A percentile compares a stretch with the other conserved stretches of the same genome.
Conservation (phyloP, 1,139 yeast species). For the Suhomyces bokatorum region DNA sequence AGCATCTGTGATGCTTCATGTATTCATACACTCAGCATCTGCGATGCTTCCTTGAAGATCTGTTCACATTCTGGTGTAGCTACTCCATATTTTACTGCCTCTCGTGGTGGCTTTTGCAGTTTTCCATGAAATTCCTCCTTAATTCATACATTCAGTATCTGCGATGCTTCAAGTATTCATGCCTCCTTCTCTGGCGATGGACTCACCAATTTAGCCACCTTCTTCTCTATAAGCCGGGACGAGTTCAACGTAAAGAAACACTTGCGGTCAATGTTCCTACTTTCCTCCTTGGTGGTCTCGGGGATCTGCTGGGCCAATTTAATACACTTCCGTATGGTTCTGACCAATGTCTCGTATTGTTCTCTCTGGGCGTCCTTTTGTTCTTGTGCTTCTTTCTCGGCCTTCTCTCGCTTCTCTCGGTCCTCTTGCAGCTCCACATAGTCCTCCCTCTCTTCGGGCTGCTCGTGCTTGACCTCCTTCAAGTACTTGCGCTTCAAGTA, state of each 20-base stretch:
- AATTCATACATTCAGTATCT: neutral
- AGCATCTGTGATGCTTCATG: no score
- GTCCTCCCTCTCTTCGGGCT: constrained; percentile 12
- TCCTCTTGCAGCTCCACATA: constrained; percentile 2
- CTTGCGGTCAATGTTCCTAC: constrained; percentile 60
- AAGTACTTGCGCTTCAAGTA: constrained; percentile 65
- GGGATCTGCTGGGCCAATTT: constrained; percentile 40
- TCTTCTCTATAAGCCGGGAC: constrained; percentile 45
- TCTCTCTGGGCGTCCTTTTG: constrained; percentile 17
- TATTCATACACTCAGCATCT: no score
- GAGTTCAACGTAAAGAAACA: constrained; percentile 67
- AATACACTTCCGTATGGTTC: constrained; percentile 52
- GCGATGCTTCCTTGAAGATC: no score
- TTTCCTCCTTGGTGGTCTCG: constrained; percentile 58
- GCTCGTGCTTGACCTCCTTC: constrained; percentile 14
- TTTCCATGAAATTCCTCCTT: no score
- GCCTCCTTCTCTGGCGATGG: neutral
- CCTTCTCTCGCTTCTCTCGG: constrained; percentile 15
- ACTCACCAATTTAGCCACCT: constrained; percentile 27
- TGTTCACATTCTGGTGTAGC: no score
- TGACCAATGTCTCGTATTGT: constrained; percentile 45
- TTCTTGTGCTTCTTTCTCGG: constrained; percentile 16
- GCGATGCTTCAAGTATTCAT: neutral
- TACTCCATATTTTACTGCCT: no score
- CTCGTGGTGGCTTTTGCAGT: no score